Conservation (phyloP, 1,284 basidiomycete species). For the Trichosporon sp. region DNA sequence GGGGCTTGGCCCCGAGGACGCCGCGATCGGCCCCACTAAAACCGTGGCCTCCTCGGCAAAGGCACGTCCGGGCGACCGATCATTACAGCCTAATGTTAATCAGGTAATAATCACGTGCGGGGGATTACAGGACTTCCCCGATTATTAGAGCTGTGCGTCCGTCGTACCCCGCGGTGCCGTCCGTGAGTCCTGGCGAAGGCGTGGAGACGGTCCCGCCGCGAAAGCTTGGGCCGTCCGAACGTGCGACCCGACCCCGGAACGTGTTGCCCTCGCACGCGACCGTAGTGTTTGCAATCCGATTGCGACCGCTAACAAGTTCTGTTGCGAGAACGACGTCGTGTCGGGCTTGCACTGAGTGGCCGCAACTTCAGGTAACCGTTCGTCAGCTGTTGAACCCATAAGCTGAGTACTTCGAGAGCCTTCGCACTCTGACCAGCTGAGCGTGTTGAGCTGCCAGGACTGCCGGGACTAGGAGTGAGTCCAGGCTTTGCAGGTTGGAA, state of each 20-base stretch:
- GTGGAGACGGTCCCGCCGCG: background rate
- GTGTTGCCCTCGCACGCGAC: background rate
- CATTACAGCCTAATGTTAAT: background rate
- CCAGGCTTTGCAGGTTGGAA: no score
- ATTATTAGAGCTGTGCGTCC: background rate
- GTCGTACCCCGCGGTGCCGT: slow-evolving; percentile 11
- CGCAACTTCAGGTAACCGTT: no score
- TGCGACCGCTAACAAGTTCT: no score
- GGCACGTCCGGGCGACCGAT: background rate
- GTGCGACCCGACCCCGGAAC: background rate
- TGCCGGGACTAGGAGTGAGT: no score
- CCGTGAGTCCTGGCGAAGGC: background rate
- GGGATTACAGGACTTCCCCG: background rate
- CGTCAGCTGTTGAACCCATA: no score
- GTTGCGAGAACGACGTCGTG: no score
- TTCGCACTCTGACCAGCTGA: no score
- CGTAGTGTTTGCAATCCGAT: no score
- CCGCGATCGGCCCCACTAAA: slow-evolving; percentile 10
- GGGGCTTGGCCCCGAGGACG: slow-evolving; percentile 5
- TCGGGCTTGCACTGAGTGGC: no score
- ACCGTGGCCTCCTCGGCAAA: background rate
- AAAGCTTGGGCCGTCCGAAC: background rate
- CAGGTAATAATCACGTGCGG: background rate
- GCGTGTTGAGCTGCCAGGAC: no score
- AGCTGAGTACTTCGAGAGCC: no score